These are phyloP conservation scores for Carex arenaria DNA, from an alignment of 202 grass and related monocot genomes.

Conservation along the genomic window DNA sequence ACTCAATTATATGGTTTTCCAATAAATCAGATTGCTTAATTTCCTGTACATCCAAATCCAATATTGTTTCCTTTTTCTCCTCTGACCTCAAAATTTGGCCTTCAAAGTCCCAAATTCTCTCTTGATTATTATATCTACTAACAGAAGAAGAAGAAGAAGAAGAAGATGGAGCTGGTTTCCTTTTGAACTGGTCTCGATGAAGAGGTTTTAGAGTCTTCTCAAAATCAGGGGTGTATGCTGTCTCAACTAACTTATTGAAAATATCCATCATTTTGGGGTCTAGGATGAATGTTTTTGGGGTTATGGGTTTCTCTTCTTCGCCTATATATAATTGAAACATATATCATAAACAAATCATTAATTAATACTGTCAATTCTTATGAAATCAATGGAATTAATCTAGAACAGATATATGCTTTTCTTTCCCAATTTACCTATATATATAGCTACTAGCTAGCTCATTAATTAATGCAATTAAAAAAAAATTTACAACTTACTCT, in stretches of 20 bases:
- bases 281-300: neutral
- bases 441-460: no score
- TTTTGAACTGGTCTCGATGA: constrained; percentile 7
- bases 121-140: neutral
- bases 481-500: constrained; percentile 15
- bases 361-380: neutral
- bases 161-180: neutral
- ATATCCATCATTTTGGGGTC: constrained; percentile 39
- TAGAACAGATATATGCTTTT: neutral
- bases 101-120: constrained; percentile 11
- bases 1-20: neutral
- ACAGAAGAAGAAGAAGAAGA: neutral
- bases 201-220: neutral
- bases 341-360: neutral
- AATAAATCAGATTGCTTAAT: neutral
- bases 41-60: neutral
- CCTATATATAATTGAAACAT: constrained; percentile 15
- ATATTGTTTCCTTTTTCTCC: constrained; percentile 4
- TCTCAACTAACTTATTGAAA: constrained; percentile 60
- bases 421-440: neutral
- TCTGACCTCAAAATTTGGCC: neutral
- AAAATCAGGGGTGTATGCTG: constrained; percentile 51
- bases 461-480: no score
- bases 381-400: neutral
- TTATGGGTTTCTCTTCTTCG: constrained; percentile 21